phyloP scores from a whole-genome alignment of 805 yeast species.

The Yamadazyma akitaensis region DNA sequence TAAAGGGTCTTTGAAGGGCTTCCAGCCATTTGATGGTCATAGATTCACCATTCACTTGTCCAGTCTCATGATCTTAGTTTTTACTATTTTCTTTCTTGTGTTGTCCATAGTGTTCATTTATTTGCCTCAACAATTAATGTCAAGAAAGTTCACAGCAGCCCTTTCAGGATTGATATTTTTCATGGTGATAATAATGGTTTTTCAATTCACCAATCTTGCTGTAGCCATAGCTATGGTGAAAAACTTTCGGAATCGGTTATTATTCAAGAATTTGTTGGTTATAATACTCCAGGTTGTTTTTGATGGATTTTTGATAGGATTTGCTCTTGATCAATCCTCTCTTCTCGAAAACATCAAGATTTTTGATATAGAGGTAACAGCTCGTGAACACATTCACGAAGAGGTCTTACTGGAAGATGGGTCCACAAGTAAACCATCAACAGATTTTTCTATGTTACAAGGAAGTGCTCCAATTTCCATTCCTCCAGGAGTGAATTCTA shows the following conservation, averaged over 20 bases:
- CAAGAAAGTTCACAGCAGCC: not conserved
- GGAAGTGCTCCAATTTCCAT: not conserved
- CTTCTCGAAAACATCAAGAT: no score
- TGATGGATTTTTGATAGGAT: not conserved
- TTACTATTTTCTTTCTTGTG: constrained; percentile 1
- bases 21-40: constrained; percentile 1
- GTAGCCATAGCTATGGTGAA: not conserved
- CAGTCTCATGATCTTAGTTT: constrained; percentile 1
- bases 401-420: not conserved
- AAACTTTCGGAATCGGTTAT: not conserved
- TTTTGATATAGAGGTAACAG: not conserved
- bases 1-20: not conserved
- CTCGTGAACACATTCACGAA: not conserved
- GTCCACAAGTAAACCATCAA: not conserved
- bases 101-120: not conserved
- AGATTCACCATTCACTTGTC: constrained; percentile 7
- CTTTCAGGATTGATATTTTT: not conserved
- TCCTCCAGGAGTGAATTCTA: not conserved
- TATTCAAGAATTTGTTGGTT: constrained; percentile 1
- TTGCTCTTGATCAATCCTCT: not conserved
- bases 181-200: not conserved
- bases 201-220: constrained; percentile 1
- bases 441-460: not conserved
- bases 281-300: not conserved
- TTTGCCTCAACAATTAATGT: not conserved